Percentiles rank a stretch among this genome's conserved stretches.
Evolutionary conservation across 805 yeast genomes (phyloP).

Genomic region (Yueomyces sp.): DNA sequence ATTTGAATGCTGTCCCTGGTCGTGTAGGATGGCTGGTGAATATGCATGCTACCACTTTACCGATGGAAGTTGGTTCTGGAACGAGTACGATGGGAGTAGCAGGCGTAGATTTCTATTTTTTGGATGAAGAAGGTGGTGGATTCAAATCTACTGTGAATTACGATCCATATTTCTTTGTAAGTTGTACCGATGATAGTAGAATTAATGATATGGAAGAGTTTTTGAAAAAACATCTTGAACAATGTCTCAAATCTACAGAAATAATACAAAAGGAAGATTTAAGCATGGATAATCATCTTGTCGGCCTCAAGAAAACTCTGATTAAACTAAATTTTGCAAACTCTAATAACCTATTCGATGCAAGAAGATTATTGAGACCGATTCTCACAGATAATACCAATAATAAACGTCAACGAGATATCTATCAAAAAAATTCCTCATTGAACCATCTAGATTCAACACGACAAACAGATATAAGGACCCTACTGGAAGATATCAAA

Average conservation of each 20-base stretch:
- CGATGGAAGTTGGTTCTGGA: slow-evolving; percentile 6
- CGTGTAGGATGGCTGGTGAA: slow-evolving; percentile 78
- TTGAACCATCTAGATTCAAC: no score
- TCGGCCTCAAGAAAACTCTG: slow-evolving; percentile 56
- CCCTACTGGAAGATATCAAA: slow-evolving; percentile 58
- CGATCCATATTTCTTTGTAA: slow-evolving; percentile 77
- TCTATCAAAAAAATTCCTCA: slow-evolving; percentile 29
- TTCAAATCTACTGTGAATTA: slow-evolving; percentile 75
- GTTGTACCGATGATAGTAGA: slow-evolving; percentile 33
- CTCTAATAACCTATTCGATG: slow-evolving; percentile 57
- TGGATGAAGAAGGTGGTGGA: slow-evolving; percentile 93
- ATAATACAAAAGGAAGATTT: slow-evolving; percentile 67
- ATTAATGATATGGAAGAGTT: slow-evolving; percentile 73
- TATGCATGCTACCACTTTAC: slow-evolving; percentile 52
- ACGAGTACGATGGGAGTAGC: slow-evolving; percentile 42
- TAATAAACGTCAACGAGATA: slow-evolving; percentile 48
- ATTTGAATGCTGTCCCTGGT: slow-evolving; percentile 13
- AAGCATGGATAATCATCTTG: slow-evolving; percentile 68
- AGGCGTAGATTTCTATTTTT: slow-evolving; percentile 87
- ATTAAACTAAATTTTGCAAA: slow-evolving; percentile 64
- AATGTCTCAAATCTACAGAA: slow-evolving; percentile 40
- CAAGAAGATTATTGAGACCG: slow-evolving; percentile 57
- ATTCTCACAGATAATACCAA: slow-evolving; percentile 54
- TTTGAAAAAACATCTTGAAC: slow-evolving; percentile 53
- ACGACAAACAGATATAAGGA: slow-evolving; percentile 33